phyloP scores from a whole-genome alignment of 768 basidiomycete species.

The Neoboletus magnificus region DNA sequence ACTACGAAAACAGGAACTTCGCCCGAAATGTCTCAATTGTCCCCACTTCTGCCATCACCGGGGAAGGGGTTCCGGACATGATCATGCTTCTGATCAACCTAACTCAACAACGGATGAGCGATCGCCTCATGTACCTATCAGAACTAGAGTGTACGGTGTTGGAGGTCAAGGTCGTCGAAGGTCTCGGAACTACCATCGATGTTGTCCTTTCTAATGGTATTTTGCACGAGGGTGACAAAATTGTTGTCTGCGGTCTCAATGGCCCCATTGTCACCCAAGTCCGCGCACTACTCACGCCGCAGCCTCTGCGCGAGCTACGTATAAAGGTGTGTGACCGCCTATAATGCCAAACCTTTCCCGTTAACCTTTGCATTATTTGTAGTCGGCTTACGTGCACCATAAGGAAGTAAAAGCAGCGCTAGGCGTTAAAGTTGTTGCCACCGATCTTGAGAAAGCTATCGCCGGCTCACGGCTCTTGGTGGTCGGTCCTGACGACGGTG shows the following conservation, averaged over 20 bases:
- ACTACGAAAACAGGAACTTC: constrained; percentile 97
- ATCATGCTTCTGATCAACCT: constrained; percentile 97
- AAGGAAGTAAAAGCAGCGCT: constrained; percentile 96
- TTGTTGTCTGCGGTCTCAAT: constrained; percentile 95
- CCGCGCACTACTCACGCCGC: constrained; percentile 91
- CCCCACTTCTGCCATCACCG: constrained; percentile 96
- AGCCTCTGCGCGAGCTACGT: constrained; percentile 91
- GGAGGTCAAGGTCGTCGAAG: constrained; percentile 98
- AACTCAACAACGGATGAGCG: constrained; percentile 97
- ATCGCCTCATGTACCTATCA: constrained; percentile 95
- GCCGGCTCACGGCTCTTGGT: constrained; percentile 94
- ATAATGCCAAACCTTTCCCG: not conserved
- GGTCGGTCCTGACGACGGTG: constrained; percentile 92
- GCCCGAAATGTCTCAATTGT: constrained; percentile 93
- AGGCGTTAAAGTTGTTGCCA: constrained; percentile 92
- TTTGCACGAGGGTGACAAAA: constrained; percentile 85
- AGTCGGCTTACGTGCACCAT: constrained; percentile 97
- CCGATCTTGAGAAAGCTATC: constrained; percentile 96
- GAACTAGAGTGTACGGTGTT: constrained; percentile 97
- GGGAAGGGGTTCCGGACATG: constrained; percentile 99
- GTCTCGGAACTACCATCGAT: constrained; percentile 96
- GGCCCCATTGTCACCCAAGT: constrained; percentile 96
- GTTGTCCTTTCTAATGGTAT: constrained; percentile 95
- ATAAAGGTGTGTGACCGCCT: constrained; percentile 65
- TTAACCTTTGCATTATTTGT: constrained; percentile 6